Conservation (phyloP, 1,284 basidiomycete species). For the Golubevia pallescens region DNA sequence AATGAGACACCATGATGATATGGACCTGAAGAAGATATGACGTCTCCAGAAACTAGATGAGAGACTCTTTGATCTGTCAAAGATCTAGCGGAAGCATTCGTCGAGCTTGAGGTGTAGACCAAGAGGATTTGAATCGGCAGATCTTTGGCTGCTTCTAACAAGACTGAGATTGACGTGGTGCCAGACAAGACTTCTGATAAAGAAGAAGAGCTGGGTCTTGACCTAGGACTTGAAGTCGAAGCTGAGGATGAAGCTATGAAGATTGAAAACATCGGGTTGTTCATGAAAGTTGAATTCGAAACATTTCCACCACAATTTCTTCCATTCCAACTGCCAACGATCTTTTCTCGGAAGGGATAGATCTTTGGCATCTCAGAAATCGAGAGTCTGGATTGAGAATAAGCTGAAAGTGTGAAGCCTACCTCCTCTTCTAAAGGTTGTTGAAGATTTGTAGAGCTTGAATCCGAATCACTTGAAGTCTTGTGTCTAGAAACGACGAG, state of each 20-base stretch:
- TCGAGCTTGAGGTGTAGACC: constrained; percentile 5
- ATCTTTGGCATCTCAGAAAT: constrained; percentile 23
- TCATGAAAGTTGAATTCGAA: constrained; percentile 30
- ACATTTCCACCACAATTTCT: constrained; percentile 37
- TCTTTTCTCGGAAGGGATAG: constrained; percentile 17
- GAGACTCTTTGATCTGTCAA: constrained; percentile 17
- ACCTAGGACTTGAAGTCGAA: constrained; percentile 12
- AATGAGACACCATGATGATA: constrained; percentile 44
- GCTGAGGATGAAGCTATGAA: background rate
- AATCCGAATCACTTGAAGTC: too few relatives aligned
- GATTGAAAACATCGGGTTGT: constrained; percentile 47
- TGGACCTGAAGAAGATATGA: constrained; percentile 30
- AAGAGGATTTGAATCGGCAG: constrained; percentile 33
- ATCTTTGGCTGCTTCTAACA: constrained; percentile 16
- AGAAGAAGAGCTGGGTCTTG: constrained; percentile 4
- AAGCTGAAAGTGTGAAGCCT: constrained; percentile 35
- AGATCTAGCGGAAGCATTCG: constrained; percentile 11
- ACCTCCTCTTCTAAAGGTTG: constrained; percentile 10
- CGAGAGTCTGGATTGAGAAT: constrained; percentile 16
- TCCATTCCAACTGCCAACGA: constrained; percentile 23
- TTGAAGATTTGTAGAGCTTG: background rate
- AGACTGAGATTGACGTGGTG: background rate
- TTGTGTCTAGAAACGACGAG: constrained; percentile 37
- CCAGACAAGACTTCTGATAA: too few relatives aligned
- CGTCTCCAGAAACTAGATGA: constrained; percentile 26